phyloP scores from a whole-genome alignment of 139 green algal species.

The Diplosphaera chodatii region DNA sequence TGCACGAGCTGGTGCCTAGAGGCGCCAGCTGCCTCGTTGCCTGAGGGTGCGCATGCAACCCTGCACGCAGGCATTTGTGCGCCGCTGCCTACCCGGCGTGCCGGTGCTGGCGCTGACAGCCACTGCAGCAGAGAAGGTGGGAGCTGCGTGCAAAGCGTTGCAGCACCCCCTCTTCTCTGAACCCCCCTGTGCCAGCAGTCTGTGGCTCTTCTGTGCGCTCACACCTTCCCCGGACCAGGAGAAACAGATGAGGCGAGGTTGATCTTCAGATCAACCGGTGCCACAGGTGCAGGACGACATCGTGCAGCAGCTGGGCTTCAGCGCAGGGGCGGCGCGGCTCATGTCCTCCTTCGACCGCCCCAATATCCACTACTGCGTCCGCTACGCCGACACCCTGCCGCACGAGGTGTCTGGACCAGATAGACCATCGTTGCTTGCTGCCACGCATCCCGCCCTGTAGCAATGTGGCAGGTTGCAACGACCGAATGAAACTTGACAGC shows the following conservation, averaged over 20 bases:
- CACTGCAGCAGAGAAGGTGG: constrained; percentile 40
- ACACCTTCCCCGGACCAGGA: too few species aligned
- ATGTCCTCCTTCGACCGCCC: constrained; percentile 44
- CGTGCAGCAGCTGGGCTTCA: constrained; percentile 18
- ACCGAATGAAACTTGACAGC: too few species aligned
- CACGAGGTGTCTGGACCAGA: background rate
- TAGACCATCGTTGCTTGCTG: too few species aligned
- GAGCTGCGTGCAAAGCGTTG: constrained; percentile 1
- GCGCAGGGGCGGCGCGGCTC: constrained; percentile 3
- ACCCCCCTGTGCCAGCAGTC: too few species aligned
- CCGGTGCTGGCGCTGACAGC: constrained; percentile 58
- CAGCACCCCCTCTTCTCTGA: background rate
- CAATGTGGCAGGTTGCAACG: too few species aligned
- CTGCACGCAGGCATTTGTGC: constrained; percentile 11
- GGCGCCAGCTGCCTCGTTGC: too few species aligned
- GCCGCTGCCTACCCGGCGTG: constrained; percentile 26
- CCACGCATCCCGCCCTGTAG: too few species aligned
- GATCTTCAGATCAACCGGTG: too few species aligned
- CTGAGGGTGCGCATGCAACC: too few species aligned
- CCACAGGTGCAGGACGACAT: constrained; percentile 55
- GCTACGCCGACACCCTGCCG: background rate
- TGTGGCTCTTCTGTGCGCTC: too few species aligned
- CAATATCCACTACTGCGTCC: constrained; percentile 51
- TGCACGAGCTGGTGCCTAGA: too few species aligned
- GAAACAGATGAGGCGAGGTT: background rate